Conservation (phyloP, 1,284 basidiomycete genomes). For the Neonothopanus nambi region DNA sequence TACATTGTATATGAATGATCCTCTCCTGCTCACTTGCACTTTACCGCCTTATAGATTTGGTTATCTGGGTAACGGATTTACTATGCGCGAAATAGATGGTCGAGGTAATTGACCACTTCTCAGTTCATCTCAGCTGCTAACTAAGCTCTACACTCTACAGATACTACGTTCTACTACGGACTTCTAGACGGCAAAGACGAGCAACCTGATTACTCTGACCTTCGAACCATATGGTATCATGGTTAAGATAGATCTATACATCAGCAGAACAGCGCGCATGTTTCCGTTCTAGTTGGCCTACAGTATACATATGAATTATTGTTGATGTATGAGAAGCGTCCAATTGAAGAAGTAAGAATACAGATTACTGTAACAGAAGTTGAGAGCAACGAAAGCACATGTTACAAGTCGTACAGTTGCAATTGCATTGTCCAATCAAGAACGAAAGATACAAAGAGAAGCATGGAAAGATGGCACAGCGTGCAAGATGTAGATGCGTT, state of each 20-base stretch:
- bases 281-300: too few relatives aligned
- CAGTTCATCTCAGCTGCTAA: not conserved
- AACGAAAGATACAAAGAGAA: not conserved
- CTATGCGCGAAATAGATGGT: constrained; percentile 21
- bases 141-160: not conserved
- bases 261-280: too few relatives aligned
- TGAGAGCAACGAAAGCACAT: too few relatives aligned
- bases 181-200: constrained; percentile 24
- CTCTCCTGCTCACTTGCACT: not conserved
- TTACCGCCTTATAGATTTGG: constrained; percentile 15
- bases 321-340: too few relatives aligned
- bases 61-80: constrained; percentile 24
- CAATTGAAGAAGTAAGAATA: too few relatives aligned
- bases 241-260: too few relatives aligned
- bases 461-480: not conserved
- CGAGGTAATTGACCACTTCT: constrained; percentile 3
- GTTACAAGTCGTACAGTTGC: too few relatives aligned
- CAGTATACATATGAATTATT: not conserved
- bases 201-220: constrained; percentile 25
- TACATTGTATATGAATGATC: not conserved
- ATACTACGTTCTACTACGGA: constrained; percentile 26
- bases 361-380: too few relatives aligned
- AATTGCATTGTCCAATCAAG: not conserved
- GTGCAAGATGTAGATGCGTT: not conserved
- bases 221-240: constrained; percentile 13